These are phyloP conservation scores for Cercospora janseana DNA, from an alignment of 2,329 filamentous ascomycete species.

Conservation along the genomic window DNA sequence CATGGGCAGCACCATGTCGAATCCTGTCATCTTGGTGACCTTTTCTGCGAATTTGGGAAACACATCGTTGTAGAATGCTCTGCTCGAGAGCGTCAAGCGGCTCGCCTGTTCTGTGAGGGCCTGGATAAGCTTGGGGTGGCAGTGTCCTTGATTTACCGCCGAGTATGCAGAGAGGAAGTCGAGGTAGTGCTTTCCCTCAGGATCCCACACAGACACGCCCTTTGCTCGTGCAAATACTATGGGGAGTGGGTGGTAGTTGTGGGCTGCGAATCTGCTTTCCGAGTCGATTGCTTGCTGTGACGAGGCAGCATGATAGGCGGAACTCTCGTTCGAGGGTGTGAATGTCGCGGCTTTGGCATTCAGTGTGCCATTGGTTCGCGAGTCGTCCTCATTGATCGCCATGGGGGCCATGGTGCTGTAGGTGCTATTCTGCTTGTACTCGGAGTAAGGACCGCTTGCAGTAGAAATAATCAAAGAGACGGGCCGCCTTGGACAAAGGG, in stretches of 20 bases:
- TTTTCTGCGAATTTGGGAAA: conserved; percentile 95
- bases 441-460: background rate
- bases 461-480: background rate
- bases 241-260: conserved; percentile 98
- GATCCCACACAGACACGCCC: conserved; percentile 92
- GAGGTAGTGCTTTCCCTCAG: conserved; percentile 84
- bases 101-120: conserved; percentile 85
- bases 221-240: conserved; percentile 85
- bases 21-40: conserved; percentile 82
- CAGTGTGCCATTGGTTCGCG: conserved; percentile 30
- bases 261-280: conserved; percentile 83
- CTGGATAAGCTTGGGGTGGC: conserved; percentile 92
- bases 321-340: conserved; percentile 41
- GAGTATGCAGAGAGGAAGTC: conserved; percentile 98
- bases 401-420: conserved; percentile 39
- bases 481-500: background rate
- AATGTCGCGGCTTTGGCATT: conserved; percentile 46
- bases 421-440: conserved; percentile 39
- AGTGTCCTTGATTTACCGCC: conserved; percentile 97
- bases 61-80: conserved; percentile 97
- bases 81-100: conserved; percentile 84
- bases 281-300: conserved; percentile 74
- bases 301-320: conserved; percentile 70
- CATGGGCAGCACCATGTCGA: conserved; percentile 98
- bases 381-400: conserved; percentile 35